phyloP scores from a whole-genome alignment of 176 grass and related monocot species.

The Bonia amplexicaulis region DNA sequence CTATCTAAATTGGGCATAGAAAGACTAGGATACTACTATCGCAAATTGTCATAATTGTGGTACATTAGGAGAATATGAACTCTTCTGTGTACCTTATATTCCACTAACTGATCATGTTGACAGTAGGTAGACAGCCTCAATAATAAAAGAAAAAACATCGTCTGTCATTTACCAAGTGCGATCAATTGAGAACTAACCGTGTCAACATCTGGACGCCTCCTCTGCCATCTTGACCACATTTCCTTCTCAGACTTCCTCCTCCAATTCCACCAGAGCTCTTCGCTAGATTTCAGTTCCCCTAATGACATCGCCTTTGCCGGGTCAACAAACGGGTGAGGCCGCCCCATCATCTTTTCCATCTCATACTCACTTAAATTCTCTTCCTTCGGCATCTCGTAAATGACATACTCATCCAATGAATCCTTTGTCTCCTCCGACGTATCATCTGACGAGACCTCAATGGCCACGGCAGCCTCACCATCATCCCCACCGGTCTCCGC shows the following conservation, averaged over 20 bases:
- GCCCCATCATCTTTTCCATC: conserved; percentile 71
- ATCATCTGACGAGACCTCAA: conserved; percentile 39
- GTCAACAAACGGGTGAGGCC: conserved; percentile 75
- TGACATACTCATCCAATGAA: conserved; percentile 59
- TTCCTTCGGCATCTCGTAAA: conserved; percentile 66
- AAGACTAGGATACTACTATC: conserved; percentile 1
- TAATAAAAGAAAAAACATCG: background rate
- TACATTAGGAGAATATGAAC: background rate
- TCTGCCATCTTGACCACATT: conserved; percentile 95
- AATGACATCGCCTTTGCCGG: conserved; percentile 53
- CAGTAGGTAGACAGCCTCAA: background rate
- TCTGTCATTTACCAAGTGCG: background rate
- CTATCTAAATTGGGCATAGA: background rate
- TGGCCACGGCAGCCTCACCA: conserved; percentile 10
- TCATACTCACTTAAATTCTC: conserved; percentile 70
- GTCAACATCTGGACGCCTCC: conserved; percentile 72
- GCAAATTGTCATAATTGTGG: background rate
- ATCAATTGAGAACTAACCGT: conserved; percentile 48
- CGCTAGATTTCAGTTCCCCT: conserved; percentile 61
- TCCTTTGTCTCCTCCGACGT: conserved; percentile 36
- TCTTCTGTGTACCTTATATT: conserved; percentile 3
- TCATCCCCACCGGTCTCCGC: conserved; percentile 30
- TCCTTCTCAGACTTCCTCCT: conserved; percentile 66
- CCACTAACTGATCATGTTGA: background rate
- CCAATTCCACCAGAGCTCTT: conserved; percentile 99